Evolutionary conservation across 2,329 filamentous ascomycete genomes (phyloP).

Genomic region (Aureobasidium sp.): DNA sequence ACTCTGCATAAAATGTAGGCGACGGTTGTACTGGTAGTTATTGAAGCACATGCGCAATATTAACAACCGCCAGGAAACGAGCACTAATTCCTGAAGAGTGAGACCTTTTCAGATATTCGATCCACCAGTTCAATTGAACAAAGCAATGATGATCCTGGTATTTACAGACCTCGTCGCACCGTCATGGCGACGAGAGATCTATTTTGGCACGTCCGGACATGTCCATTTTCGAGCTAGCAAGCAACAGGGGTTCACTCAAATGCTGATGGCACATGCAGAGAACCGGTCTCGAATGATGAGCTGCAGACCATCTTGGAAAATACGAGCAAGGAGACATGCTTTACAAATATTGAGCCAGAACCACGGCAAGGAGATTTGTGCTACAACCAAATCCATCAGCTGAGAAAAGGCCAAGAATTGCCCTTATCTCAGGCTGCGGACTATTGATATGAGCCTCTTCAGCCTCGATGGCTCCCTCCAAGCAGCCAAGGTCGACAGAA

Average conservation of each 20-base stretch:
- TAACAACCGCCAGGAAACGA: slow-evolving; percentile 6
- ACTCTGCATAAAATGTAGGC: slow-evolving; percentile 1
- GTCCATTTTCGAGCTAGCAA: not conserved
- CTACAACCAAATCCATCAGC: not conserved
- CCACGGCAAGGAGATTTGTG: not conserved
- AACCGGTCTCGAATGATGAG: slow-evolving; percentile 1
- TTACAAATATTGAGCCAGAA: not conserved
- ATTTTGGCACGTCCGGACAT: not conserved
- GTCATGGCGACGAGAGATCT: not conserved
- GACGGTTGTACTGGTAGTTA: not conserved
- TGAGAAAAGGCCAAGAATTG: not conserved
- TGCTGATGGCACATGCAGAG: slow-evolving; percentile 2
- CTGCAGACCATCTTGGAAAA: not conserved
- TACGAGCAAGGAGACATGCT: slow-evolving; percentile 4
- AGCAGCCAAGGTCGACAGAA: not conserved
- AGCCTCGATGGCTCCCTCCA: not conserved
- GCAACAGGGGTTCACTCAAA: not conserved
- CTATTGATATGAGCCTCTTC: slow-evolving; percentile 1
- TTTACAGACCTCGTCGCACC: not conserved
- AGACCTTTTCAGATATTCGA: slow-evolving; percentile 2
- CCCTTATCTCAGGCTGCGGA: not conserved
- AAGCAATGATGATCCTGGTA: not conserved
- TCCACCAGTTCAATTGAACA: slow-evolving; percentile 1
- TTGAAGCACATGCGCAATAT: slow-evolving; percentile 1
- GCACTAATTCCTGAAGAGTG: slow-evolving; percentile 2